phyloP scores from a whole-genome alignment of 306 rosid genomes.

The Urtica urens region DNA sequence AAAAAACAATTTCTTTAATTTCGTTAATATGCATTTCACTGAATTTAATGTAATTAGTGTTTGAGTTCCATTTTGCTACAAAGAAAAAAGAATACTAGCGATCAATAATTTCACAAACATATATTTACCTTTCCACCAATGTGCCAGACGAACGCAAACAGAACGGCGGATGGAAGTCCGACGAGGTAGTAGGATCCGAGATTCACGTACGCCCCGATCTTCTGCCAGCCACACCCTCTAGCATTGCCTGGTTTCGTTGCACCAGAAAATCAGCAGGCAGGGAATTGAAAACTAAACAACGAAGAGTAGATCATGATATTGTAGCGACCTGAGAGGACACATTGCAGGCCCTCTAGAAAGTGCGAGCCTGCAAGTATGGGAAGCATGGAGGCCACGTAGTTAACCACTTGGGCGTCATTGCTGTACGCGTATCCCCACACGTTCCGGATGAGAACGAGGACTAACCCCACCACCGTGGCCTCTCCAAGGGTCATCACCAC shows the following conservation, averaged over 20 bases:
- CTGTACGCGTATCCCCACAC: constrained; percentile 65
- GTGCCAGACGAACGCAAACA: constrained; percentile 46
- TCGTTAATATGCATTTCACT: too few relatives aligned
- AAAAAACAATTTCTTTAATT: too few relatives aligned
- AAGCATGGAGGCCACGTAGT: constrained; percentile 43
- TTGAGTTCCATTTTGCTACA: too few relatives aligned
- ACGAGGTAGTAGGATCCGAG: constrained; percentile 61
- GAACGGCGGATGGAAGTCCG: constrained; percentile 52
- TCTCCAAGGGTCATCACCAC: constrained; percentile 33
- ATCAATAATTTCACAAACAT: too few relatives aligned
- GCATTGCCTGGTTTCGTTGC: constrained; percentile 36
- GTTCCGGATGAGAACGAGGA: constrained; percentile 40
- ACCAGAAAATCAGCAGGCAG: background rate
- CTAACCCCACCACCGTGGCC: constrained; percentile 32
- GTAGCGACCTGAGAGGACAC: constrained; percentile 73
- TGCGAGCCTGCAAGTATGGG: constrained; percentile 46
- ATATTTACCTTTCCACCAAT: constrained; percentile 49
- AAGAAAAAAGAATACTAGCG: too few relatives aligned
- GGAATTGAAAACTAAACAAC: background rate
- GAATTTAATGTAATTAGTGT: too few relatives aligned
- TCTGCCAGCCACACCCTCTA: constrained; percentile 85
- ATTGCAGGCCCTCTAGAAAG: constrained; percentile 57
- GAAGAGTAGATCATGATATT: too few relatives aligned
- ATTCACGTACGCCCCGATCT: constrained; percentile 55
- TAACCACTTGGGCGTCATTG: constrained; percentile 44